These are phyloP conservation scores for Diphasiastrum complanatum DNA, from an alignment of 83 land plant species.

Conservation along the genomic window DNA sequence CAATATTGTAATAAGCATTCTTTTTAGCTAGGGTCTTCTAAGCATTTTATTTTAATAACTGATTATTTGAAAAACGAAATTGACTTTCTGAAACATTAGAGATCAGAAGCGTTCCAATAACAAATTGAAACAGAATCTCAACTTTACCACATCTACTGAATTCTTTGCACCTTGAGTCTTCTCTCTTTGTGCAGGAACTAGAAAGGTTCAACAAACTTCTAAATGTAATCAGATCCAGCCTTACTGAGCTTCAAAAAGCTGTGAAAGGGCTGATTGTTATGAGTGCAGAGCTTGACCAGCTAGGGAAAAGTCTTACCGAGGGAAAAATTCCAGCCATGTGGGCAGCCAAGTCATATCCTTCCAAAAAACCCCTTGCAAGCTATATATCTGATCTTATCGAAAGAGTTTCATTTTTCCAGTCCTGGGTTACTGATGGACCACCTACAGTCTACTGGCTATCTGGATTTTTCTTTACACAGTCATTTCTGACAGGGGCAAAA, in stretches of 20 bases:
- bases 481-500: constrained; percentile 41
- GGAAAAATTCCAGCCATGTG: constrained; percentile 38
- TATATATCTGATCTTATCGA: constrained; percentile 30
- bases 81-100: too few relatives aligned
- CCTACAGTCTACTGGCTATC: constrained; percentile 33
- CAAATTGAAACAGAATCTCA: too few relatives aligned
- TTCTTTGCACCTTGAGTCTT: too few relatives aligned
- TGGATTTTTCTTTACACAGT: constrained; percentile 41
- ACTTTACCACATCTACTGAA: too few relatives aligned
- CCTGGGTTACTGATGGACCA: constrained; percentile 30
- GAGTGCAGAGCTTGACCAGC: constrained; percentile 32
- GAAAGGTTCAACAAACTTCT: constrained; percentile 33
- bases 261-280: constrained; percentile 38
- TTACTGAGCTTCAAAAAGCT: constrained; percentile 37
- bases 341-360: constrained; percentile 40
- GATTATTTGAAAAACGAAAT: too few relatives aligned
- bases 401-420: constrained; percentile 28
- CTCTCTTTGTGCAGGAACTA: constrained; percentile 18
- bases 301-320: constrained; percentile 29
- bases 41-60: neutral
- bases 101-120: too few relatives aligned
- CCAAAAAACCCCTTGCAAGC: constrained; percentile 33
- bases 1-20: neutral
- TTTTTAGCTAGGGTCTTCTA: neutral
- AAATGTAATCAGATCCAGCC: constrained; percentile 25